Evolutionary conservation across 2,329 filamentous ascomycete genomes (phyloP), one percentile per base, ranked within the genome.

Genomic region (Orbilia blumenaviensis): DNA sequence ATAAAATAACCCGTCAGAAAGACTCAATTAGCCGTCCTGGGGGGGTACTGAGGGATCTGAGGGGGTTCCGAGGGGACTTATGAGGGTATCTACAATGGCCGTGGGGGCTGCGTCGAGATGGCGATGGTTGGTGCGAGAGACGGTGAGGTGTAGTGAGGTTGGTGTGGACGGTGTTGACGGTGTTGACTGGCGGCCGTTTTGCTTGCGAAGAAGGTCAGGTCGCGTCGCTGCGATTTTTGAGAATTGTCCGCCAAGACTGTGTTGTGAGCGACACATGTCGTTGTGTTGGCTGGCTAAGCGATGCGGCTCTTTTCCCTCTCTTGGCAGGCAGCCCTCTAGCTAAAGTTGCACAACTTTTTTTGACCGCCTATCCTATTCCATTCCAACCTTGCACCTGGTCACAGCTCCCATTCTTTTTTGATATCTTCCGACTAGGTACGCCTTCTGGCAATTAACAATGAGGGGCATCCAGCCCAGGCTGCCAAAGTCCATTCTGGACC

Each of bases 401-500:
- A n/a, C n/a, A n/a, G n/a, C n/a, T n/a, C n/a, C n/a, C n/a, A n/a
- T n/a, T n/a, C n/a, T n/a, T n/a, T n/a, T n/a, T n/a, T n/a, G n/a
- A n/a, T n/a, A n/a, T n/a, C n/a, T n/a, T n/a, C n/a, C n/a, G n/a
- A n/a, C n/a, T n/a, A n/a, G n/a, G n/a, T n/a, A n/a, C n/a, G n/a
- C n/a, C n/a, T n/a, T n/a, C n/a, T n/a, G n/a, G n/a, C n/a, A 25
- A 25, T 21, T 14, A n/a, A 18, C 12, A 4, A 76, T 76, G 72
- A 76, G 50, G 50, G 52, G 52, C 4, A 14, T 69, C 14, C 42
- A 69, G 34, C 72, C 72, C 25, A 68, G 64, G 27, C 29, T 76
- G 27, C 72, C 72, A 29, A 52, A 66, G 48, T 69, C 72, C 56
- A 52, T 76, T 18, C 34, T 76, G 58, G 72, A 76, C 58, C 72